Evolutionary conservation across 164 flowering plant species (phyloP), one percentile per base, ranked within the genome.

Genomic region (Sedum album): DNA sequence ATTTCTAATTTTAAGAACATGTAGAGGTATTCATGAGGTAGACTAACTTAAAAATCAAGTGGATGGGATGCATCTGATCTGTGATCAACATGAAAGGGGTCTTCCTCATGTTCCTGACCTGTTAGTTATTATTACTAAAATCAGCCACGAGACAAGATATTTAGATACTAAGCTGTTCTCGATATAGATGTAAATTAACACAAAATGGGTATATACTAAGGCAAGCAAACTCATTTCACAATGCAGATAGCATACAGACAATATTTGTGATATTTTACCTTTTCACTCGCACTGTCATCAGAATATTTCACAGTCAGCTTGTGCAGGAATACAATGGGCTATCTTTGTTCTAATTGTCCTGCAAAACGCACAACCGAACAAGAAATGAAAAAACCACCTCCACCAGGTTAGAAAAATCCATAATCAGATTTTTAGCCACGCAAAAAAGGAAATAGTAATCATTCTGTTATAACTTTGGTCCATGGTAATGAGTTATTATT

Each of bases 381-480:
- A 57, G 33, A 15, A 17, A 57, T 28, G 62, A 57, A 57, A 57
- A 28, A 57, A 57, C 33, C 62, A 57, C 17, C 61, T 11, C 31
- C 62, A 57, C 62, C 62, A 57, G 62, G 14, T 57, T 57, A 26
- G 33, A 57, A 23, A 57, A 55, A 57, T 13, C 62, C 62, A 28
- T 28, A 28, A 28, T 8, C 62, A 13, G 31, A 25, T 25, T 57
- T 28, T 28, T 33, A 57, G 31, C 62, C 33, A 57, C 62, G 26
- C 20, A 44, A 44, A 14, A 7, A 51, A 51, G n/a, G n/a, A 55
- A 57, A 55, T 26, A 57, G 33, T 26, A 14, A 26, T 57, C 31
- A 26, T 14, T 57, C 20, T 28, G 18, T 28, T 11, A 57, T 28
- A 28, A 30, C 31, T 57, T 25, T 57, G 62, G 62, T 57, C 62